Conservation (phyloP, 768 basidiomycete species). For the Podaxis rugospora region DNA sequence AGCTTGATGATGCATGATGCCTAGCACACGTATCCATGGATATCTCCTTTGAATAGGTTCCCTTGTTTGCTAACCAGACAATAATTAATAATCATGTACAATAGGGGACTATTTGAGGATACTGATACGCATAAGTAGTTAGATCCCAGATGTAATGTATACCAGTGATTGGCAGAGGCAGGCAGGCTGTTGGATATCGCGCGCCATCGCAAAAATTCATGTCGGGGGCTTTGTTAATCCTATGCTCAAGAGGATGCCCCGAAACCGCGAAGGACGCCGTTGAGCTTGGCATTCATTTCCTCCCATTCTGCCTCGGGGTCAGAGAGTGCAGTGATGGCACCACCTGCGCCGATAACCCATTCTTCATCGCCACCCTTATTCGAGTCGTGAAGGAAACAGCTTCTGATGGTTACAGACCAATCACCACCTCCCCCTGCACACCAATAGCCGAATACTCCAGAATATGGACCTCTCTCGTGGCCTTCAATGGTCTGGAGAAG, state of each 20-base stretch:
- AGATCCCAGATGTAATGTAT: too few relatives aligned
- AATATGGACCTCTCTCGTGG: conserved; percentile 74
- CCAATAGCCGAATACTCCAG: conserved; percentile 93
- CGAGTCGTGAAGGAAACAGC: conserved; percentile 72
- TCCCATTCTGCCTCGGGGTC: conserved; percentile 89
- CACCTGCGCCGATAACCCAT: conserved; percentile 89
- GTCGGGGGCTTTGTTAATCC: neutral
- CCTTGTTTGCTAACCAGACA: too few relatives aligned
- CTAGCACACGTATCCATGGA: neutral
- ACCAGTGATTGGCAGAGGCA: too few relatives aligned
- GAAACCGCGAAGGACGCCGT: conserved; percentile 70
- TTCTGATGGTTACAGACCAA: conserved; percentile 93
- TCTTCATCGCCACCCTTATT: conserved; percentile 33
- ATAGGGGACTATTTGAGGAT: neutral
- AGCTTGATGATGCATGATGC: neutral
- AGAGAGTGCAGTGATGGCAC: conserved; percentile 92
- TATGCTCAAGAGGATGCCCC: conserved; percentile 26
- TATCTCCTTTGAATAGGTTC: neutral
- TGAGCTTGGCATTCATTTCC: conserved; percentile 86
- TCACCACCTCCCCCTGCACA: conserved; percentile 84
- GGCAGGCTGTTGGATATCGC: too few relatives aligned
- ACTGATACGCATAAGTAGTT: neutral
- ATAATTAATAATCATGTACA: neutral
- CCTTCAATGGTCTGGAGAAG: conserved; percentile 80
- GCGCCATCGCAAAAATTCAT: neutral